A percentile compares a stretch with the other conserved stretches of the same genome.
Conservation (phyloP, 2,329 filamentous ascomycete species). For the Zarea fungicola region DNA sequence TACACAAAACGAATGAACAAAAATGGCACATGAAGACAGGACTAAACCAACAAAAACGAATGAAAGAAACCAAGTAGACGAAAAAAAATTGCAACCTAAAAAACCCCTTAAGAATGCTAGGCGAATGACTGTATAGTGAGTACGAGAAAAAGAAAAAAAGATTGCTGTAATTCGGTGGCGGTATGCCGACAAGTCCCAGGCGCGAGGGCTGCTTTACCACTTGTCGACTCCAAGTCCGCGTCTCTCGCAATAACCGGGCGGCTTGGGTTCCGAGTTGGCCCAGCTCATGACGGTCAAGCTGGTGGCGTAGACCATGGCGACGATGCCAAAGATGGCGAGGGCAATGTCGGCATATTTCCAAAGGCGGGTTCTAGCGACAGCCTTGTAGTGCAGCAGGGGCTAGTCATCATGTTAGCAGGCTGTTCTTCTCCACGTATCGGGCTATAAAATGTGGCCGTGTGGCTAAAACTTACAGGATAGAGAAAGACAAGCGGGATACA, state of each 20-base stretch:
- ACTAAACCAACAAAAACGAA: neutral
- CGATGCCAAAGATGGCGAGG: constrained; percentile 74
- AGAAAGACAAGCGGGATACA: constrained; percentile 97
- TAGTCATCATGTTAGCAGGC: constrained; percentile 38
- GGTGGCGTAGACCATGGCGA: constrained; percentile 92
- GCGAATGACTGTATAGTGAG: constrained; percentile 3
- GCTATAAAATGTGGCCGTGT: too few relatives aligned
- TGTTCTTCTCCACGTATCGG: neutral
- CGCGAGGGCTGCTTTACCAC: neutral
- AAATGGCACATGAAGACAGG: neutral
- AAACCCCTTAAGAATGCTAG: constrained; percentile 12
- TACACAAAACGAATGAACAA: too few relatives aligned
- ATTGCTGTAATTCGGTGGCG: neutral
- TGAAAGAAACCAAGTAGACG: neutral
- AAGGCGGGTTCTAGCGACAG: constrained; percentile 62
- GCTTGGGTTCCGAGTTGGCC: constrained; percentile 53
- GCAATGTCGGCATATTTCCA: constrained; percentile 68
- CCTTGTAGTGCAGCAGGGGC: constrained; percentile 86
- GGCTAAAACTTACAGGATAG: constrained; percentile 70
- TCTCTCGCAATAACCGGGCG: constrained; percentile 52
- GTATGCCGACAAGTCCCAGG: neutral
- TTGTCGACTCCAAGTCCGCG: constrained; percentile 18
- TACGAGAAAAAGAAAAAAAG: neutral
- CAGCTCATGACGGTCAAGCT: constrained; percentile 81
- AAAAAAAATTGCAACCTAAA: constrained; percentile 6